Evolutionary conservation across 2,329 filamentous ascomycete species (phyloP).

Genomic region (Sarocladium oryzae): DNA sequence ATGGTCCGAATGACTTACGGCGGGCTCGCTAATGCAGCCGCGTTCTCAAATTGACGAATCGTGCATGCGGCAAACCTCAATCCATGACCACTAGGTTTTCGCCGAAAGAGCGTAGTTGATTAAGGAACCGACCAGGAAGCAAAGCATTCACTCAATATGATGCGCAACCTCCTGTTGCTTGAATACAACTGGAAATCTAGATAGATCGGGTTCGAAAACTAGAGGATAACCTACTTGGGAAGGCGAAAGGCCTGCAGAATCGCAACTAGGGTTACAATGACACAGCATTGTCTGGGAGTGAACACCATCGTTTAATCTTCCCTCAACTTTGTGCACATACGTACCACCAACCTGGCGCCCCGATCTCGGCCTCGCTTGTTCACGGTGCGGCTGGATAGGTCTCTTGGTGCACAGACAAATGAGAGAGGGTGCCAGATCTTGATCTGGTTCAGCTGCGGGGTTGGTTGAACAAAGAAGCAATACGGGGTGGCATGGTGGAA

Average conservation of each 20-base stretch:
- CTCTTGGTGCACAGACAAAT: background rate
- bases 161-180: too few relatives aligned
- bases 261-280: too few relatives aligned
- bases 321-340: background rate
- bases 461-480: background rate
- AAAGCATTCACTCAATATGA: too few relatives aligned
- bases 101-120: too few relatives aligned
- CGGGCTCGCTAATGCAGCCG: background rate
- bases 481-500: background rate
- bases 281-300: too few relatives aligned
- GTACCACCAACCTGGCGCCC: background rate
- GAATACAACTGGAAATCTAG: too few relatives aligned
- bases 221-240: too few relatives aligned
- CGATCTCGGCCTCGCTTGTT: background rate
- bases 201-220: too few relatives aligned
- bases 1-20: background rate
- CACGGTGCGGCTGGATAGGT: background rate
- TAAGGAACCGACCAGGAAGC: too few relatives aligned
- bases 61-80: too few relatives aligned
- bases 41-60: background rate
- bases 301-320: background rate
- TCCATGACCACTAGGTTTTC: too few relatives aligned
- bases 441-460: background rate
- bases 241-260: too few relatives aligned
- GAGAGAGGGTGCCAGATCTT: background rate